Conservation (phyloP, 805 yeast species). For the Monosporozyma yasuniensis region DNA sequence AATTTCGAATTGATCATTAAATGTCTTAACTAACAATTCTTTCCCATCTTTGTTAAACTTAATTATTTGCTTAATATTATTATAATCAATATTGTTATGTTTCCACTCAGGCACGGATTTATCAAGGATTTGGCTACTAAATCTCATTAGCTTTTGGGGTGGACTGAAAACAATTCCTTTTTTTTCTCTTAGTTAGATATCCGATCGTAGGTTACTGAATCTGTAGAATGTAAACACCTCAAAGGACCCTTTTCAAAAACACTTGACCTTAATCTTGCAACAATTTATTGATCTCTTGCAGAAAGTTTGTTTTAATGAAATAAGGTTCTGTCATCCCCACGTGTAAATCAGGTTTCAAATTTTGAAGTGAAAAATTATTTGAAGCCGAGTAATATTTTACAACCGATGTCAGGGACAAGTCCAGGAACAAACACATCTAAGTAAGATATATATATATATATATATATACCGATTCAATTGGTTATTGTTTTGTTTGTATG, state of each 20-base stretch:
- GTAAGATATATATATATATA: no score
- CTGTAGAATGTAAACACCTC: not conserved
- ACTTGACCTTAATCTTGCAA: not conserved
- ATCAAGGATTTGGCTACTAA: constrained; percentile 65
- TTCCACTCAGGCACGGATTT: constrained; percentile 86
- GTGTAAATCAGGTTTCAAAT: not conserved
- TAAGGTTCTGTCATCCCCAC: not conserved
- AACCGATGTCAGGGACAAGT: no score
- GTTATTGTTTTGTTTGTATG: no score
- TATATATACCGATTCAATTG: no score
- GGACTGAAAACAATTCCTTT: not conserved
- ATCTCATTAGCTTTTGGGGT: constrained; percentile 50
- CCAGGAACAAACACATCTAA: no score
- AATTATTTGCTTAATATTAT: constrained; percentile 61
- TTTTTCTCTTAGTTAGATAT: not conserved
- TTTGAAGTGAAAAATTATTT: not conserved
- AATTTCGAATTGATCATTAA: constrained; percentile 20
- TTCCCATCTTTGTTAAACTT: constrained; percentile 11
- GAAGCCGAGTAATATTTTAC: no score
- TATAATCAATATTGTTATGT: constrained; percentile 73
- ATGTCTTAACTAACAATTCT: constrained; percentile 6
- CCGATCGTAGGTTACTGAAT: no score
- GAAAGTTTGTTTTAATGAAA: no score
- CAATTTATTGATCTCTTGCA: not conserved
- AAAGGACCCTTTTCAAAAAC: not conserved